These are phyloP conservation scores for Jamesozyma piceae DNA, from an alignment of 805 yeast genomes.

Conservation along the genomic window DNA sequence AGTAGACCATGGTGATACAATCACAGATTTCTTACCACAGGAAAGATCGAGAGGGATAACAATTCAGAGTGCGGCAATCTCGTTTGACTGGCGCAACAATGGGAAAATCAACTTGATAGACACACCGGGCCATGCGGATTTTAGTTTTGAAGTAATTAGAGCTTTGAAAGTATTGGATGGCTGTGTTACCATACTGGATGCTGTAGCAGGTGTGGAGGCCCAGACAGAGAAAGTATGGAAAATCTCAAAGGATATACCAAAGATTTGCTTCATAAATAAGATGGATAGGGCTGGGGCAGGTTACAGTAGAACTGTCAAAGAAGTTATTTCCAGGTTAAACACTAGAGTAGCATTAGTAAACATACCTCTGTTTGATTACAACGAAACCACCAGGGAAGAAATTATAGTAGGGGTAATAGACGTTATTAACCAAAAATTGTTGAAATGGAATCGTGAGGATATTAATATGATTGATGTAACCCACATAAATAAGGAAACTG, in stretches of 20 bases:
- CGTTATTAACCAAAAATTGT: constrained; percentile 42
- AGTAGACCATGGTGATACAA: constrained; percentile 95
- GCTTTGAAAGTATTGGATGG: constrained; percentile 90
- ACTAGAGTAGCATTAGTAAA: constrained; percentile 70
- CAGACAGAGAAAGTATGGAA: constrained; percentile 97
- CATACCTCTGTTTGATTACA: constrained; percentile 55
- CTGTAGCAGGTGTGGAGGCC: constrained; percentile 96
- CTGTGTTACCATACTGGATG: constrained; percentile 85
- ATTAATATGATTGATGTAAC: constrained; percentile 19
- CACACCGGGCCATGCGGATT: constrained; percentile 98
- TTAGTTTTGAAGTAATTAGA: constrained; percentile 86
- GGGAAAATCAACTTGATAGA: constrained; percentile 80
- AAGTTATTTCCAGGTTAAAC: constrained; percentile 63
- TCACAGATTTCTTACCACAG: constrained; percentile 82
- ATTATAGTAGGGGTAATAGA: constrained; percentile 51
- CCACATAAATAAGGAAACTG: constrained; percentile 45
- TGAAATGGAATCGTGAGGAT: constrained; percentile 37
- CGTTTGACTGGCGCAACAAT: constrained; percentile 66
- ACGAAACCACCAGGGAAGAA: constrained; percentile 15
- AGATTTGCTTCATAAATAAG: constrained; percentile 75
- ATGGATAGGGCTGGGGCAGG: constrained; percentile 98
- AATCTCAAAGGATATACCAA: constrained; percentile 73
- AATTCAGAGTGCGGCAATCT: constrained; percentile 91
- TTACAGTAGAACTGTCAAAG: constrained; percentile 79
- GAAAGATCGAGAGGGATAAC: constrained; percentile 93